Evolutionary conservation across 768 basidiomycete species (phyloP).

Genomic region (Mycena belliarum): DNA sequence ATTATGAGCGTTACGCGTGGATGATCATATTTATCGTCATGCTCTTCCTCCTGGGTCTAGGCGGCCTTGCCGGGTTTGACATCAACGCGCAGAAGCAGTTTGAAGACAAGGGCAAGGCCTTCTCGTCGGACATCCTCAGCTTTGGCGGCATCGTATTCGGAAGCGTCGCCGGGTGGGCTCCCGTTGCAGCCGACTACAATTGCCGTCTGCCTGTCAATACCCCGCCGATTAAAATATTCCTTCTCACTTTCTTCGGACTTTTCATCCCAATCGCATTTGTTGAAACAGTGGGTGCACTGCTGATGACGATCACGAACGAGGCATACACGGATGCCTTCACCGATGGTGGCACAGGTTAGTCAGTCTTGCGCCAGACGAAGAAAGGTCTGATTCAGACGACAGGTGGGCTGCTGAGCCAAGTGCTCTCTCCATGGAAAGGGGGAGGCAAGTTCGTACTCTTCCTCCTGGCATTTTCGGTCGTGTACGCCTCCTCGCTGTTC

Average conservation of each 20-base stretch:
- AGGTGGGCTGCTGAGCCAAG: conserved; percentile 44
- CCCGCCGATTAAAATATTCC: conserved; percentile 43
- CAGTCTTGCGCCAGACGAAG: too few species aligned
- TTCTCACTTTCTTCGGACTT: conserved; percentile 51
- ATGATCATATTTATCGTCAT: conserved; percentile 46
- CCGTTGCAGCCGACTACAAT: conserved; percentile 57
- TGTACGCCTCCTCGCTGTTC: conserved; percentile 30
- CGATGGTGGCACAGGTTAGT: conserved; percentile 42
- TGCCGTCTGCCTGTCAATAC: conserved; percentile 48
- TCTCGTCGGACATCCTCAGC: conserved; percentile 49
- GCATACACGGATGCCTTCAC: conserved; percentile 42
- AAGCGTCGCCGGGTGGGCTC: conserved; percentile 42
- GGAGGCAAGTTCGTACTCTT: conserved; percentile 37
- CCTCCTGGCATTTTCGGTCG: conserved; percentile 42
- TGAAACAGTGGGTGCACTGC: conserved; percentile 35
- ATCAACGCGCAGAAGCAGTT: conserved; percentile 40
- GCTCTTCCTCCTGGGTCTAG: conserved; percentile 53
- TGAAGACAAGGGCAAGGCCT: conserved; percentile 43
- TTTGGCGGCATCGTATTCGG: conserved; percentile 57
- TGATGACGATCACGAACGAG: conserved; percentile 43
- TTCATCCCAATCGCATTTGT: conserved; percentile 48
- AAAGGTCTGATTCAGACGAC: too few species aligned
- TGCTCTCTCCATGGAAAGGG: conserved; percentile 45
- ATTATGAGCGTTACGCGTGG: conserved; percentile 61
- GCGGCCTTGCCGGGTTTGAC: conserved; percentile 47